phyloP scores from a whole-genome alignment of 768 basidiomycete genomes.

The Panellus pusillus region DNA sequence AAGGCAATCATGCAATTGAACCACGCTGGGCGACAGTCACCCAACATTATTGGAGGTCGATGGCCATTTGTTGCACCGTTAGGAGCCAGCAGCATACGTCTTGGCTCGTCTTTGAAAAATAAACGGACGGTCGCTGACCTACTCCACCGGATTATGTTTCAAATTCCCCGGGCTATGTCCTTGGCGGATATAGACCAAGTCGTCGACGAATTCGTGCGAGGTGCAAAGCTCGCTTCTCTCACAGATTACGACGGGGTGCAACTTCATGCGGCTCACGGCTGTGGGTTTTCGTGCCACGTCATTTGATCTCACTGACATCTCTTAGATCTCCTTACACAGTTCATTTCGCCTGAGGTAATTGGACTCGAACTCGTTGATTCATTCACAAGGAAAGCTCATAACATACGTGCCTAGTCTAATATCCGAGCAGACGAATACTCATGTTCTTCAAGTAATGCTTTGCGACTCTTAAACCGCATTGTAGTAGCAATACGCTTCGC shows the following conservation, averaged over 20 bases:
- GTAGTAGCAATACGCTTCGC: constrained; percentile 52
- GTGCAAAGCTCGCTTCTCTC: constrained; percentile 60
- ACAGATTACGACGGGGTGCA: constrained; percentile 87
- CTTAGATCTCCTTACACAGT: constrained; percentile 76
- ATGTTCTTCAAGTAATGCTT: constrained; percentile 35
- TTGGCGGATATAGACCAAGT: constrained; percentile 58
- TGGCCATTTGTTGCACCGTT: constrained; percentile 56
- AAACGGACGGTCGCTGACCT: constrained; percentile 31
- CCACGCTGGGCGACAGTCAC: constrained; percentile 82
- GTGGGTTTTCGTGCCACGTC: constrained; percentile 42
- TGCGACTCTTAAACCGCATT: constrained; percentile 62
- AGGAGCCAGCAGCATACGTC: constrained; percentile 65
- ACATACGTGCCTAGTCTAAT: constrained; percentile 35
- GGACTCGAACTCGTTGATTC: constrained; percentile 3
- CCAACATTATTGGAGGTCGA: constrained; percentile 72
- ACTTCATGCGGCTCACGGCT: constrained; percentile 84
- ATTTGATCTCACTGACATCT: not conserved
- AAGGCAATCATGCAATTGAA: constrained; percentile 81
- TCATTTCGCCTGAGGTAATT: constrained; percentile 68
- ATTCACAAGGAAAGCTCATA: not conserved
- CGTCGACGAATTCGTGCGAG: constrained; percentile 63
- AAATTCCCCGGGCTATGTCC: constrained; percentile 61
- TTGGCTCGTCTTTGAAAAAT: constrained; percentile 34
- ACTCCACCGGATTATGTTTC: constrained; percentile 56
- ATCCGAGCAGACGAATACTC: constrained; percentile 63